Evolutionary conservation across 805 yeast species (phyloP).

Genomic region (Myxozyma lipomycoides): DNA sequence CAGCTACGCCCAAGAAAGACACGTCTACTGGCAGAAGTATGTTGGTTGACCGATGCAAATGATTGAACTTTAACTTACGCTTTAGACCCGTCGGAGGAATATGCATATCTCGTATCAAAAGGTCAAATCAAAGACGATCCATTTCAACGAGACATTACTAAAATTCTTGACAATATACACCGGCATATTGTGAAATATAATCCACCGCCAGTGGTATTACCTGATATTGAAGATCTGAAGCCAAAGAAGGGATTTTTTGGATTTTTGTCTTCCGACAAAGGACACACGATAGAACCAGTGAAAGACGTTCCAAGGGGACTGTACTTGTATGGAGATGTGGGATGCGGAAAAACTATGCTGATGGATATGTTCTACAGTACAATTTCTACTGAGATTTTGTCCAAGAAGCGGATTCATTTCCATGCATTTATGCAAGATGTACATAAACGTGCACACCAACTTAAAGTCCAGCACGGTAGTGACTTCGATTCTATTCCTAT

Average conservation of each 20-base stretch:
- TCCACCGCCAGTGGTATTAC: slow-evolving; percentile 59
- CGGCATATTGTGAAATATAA: slow-evolving; percentile 48
- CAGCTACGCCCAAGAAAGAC: not conserved
- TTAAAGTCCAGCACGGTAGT: slow-evolving; percentile 59
- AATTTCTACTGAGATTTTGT: slow-evolving; percentile 62
- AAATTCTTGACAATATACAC: slow-evolving; percentile 59
- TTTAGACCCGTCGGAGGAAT: slow-evolving; percentile 20
- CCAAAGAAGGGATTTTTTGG: slow-evolving; percentile 45
- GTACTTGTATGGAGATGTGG: slow-evolving; percentile 94
- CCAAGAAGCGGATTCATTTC: slow-evolving; percentile 82
- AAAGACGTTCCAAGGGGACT: slow-evolving; percentile 63
- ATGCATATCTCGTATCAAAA: slow-evolving; percentile 29
- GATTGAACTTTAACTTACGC: not conserved
- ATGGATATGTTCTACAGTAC: slow-evolving; percentile 93
- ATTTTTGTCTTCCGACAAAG: slow-evolving; percentile 13
- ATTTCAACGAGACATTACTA: slow-evolving; percentile 71
- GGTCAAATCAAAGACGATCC: slow-evolving; percentile 56
- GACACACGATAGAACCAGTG: slow-evolving; percentile 17
- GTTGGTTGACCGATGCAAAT: not conserved
- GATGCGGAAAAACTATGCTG: slow-evolving; percentile 97
- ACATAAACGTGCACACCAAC: slow-evolving; percentile 80
- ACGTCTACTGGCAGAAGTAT: not conserved
- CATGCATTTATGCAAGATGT: slow-evolving; percentile 95
- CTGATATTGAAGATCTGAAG: slow-evolving; percentile 49
- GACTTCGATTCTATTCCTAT: slow-evolving; percentile 80